Percentiles rank a stretch among this genome's conserved stretches.
These are phyloP conservation scores for Fusarium vanettenii DNA, from an alignment of 2,329 filamentous ascomycete species.

Conservation along the genomic window DNA sequence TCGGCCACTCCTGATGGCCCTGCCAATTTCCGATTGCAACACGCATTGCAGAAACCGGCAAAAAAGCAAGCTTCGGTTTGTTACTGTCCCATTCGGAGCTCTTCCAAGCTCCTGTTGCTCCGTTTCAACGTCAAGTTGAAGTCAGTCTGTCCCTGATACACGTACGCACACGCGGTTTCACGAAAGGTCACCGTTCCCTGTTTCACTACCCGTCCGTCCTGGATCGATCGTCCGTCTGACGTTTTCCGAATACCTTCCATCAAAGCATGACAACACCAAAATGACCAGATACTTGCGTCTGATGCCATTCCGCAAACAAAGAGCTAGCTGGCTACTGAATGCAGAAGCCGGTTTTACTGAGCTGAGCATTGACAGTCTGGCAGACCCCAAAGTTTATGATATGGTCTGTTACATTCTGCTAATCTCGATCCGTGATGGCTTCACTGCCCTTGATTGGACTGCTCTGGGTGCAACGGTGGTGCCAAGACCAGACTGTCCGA, in stretches of 20 bases:
- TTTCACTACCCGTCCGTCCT: not conserved
- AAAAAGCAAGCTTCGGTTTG: conserved; percentile 6
- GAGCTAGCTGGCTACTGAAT: not conserved
- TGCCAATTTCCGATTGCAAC: conserved; percentile 42
- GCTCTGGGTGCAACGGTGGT: not conserved
- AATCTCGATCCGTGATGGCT: conserved; percentile 28
- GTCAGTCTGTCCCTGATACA: not conserved
- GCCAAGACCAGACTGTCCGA: conserved; percentile 21
- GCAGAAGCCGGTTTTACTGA: conserved; percentile 1
- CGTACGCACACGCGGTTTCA: not conserved
- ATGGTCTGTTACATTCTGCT: conserved; percentile 5
- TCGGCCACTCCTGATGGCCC: conserved; percentile 42
- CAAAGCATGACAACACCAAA: not conserved
- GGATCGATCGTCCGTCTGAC: not conserved
- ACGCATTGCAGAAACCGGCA: not conserved
- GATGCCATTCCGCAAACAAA: not conserved
- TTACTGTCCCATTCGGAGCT: conserved; percentile 15
- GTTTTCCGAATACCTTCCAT: not conserved
- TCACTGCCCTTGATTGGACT: conserved; percentile 17
- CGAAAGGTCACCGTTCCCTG: not conserved
- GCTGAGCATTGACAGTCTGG: conserved; percentile 6
- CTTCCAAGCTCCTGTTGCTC: not conserved
- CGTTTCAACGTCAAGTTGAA: conserved; percentile 5
- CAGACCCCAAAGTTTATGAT: conserved; percentile 8
- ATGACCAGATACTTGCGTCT: not conserved